Conservation (phyloP, 1,284 basidiomycete species). For the Puccinia horiana region DNA sequence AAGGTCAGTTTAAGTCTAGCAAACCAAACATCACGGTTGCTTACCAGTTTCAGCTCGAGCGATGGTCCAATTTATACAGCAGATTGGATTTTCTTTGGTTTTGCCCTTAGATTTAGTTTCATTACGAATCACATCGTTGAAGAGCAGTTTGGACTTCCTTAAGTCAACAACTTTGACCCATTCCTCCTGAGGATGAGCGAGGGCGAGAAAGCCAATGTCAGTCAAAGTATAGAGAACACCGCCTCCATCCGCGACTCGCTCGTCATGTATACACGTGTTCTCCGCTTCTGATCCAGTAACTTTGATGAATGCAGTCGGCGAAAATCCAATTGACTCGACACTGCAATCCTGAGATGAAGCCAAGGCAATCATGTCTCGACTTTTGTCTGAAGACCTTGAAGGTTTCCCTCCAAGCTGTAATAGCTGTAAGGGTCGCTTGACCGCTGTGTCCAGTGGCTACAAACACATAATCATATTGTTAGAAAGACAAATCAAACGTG, state of each 20-base stretch:
- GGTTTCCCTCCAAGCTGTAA: slow-evolving; percentile 10
- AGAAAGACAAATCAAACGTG: neutral
- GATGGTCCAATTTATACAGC: slow-evolving; percentile 29
- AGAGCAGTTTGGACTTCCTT: slow-evolving; percentile 34
- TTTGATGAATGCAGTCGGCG: slow-evolving; percentile 21
- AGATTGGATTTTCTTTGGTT: slow-evolving; percentile 12
- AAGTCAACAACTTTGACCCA: slow-evolving; percentile 39
- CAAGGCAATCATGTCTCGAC: slow-evolving; percentile 1
- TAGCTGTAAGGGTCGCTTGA: neutral
- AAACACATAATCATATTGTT: neutral
- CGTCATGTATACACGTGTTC: neutral
- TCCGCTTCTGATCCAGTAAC: neutral
- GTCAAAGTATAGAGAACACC: slow-evolving; percentile 22
- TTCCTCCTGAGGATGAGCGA: slow-evolving; percentile 29
- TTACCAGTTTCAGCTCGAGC: slow-evolving; percentile 27
- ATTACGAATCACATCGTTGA: slow-evolving; percentile 24
- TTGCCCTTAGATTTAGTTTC: slow-evolving; percentile 28
- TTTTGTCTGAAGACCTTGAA: neutral
- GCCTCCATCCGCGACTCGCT: neutral
- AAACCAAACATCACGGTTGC: neutral
- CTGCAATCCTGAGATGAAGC: neutral
- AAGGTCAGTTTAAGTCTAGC: neutral
- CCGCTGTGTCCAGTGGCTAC: neutral
- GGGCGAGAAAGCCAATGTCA: slow-evolving; percentile 42
- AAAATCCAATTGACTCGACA: neutral